phyloP scores from a whole-genome alignment of 1,139 yeast genomes.

The Protomyces arabidopsidicola region DNA sequence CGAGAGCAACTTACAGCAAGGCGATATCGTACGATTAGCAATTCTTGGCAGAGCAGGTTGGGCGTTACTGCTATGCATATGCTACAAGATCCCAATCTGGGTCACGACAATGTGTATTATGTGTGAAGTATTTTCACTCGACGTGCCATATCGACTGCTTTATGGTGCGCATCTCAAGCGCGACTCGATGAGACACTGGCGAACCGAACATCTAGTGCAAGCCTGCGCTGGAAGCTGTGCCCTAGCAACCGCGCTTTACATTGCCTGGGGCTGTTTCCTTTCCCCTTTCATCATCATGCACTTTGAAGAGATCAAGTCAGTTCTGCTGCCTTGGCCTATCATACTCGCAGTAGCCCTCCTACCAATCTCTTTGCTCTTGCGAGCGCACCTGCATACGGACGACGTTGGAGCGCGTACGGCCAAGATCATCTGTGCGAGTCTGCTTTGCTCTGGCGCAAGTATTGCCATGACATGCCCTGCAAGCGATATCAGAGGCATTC shows the following conservation, averaged over 20 bases:
- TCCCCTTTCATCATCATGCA: slow-evolving; percentile 14
- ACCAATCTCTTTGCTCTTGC: slow-evolving; percentile 18
- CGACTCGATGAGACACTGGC: no score
- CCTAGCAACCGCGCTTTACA: slow-evolving; percentile 11
- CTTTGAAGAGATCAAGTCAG: slow-evolving; percentile 8
- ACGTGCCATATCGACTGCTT: slow-evolving; percentile 1
- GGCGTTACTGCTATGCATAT: slow-evolving; percentile 1
- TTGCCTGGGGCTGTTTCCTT: slow-evolving; percentile 12
- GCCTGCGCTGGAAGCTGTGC: background rate
- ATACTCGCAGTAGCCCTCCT: slow-evolving; percentile 12
- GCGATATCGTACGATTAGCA: background rate
- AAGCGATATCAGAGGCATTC: slow-evolving; percentile 11
- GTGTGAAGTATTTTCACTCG: slow-evolving; percentile 4
- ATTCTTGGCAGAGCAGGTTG: slow-evolving; percentile 13
- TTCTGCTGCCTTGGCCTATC: slow-evolving; percentile 21
- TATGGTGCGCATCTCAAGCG: background rate
- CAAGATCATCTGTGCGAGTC: background rate
- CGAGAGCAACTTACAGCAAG: background rate
- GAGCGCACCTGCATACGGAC: slow-evolving; percentile 12
- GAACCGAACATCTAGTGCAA: no score
- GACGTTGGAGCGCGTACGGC: slow-evolving; percentile 8
- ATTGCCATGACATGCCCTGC: slow-evolving; percentile 10
- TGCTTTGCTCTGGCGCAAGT: slow-evolving; percentile 7
- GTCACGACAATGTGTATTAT: background rate
- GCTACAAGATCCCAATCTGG: background rate